Conservation (phyloP, 2,329 filamentous ascomycete species). For the Epichloe scottii region DNA sequence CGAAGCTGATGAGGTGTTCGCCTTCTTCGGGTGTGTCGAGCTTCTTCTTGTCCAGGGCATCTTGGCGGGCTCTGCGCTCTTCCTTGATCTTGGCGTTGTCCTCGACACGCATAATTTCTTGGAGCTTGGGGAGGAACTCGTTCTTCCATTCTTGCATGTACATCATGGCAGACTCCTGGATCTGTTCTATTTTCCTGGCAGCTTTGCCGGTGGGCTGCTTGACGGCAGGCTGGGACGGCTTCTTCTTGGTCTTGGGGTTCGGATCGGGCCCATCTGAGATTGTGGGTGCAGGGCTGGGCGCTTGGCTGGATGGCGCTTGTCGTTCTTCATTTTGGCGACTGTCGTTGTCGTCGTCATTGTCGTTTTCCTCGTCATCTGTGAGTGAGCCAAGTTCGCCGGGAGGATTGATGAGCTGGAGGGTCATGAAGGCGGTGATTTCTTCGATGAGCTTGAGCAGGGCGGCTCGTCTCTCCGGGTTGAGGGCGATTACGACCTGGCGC, state of each 20-base stretch:
- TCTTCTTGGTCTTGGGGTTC: constrained; percentile 4
- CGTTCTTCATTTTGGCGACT: neutral
- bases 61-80: constrained; percentile 32
- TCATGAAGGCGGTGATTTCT: constrained; percentile 43
- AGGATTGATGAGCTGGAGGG: constrained; percentile 33
- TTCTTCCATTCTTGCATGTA: constrained; percentile 71
- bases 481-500: constrained; percentile 40
- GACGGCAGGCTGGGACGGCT: neutral
- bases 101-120: constrained; percentile 47
- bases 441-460: constrained; percentile 37
- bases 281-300: neutral
- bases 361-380: constrained; percentile 5
- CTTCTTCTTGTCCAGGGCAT: constrained; percentile 26
- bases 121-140: constrained; percentile 55
- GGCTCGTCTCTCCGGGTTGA: constrained; percentile 38
- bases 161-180: constrained; percentile 43
- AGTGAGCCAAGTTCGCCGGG: constrained; percentile 20
- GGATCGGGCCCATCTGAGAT: neutral
- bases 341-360: neutral
- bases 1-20: constrained; percentile 30
- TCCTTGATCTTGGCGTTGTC: constrained; percentile 34
- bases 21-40: constrained; percentile 23
- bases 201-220: constrained; percentile 8
- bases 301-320: constrained; percentile 2
- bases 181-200: constrained; percentile 16